These are phyloP conservation scores for Hymenoscyphus fraxineus DNA, from an alignment of 2,329 filamentous ascomycete species.

Conservation along the genomic window DNA sequence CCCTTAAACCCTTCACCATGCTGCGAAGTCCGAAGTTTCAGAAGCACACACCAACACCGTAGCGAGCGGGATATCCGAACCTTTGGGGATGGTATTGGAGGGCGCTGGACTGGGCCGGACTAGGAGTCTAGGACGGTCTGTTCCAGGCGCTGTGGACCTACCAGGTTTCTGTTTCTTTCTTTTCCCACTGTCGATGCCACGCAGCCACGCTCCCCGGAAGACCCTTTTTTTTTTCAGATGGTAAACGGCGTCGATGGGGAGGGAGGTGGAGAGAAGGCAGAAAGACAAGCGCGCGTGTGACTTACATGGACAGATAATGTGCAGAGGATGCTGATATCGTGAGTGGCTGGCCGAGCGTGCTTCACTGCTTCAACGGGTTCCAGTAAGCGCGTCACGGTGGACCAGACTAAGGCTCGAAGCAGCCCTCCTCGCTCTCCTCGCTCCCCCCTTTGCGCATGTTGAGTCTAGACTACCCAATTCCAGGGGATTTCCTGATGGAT, in stretches of 20 bases:
- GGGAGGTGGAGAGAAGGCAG: not conserved
- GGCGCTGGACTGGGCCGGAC: no score
- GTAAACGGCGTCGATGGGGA: not conserved
- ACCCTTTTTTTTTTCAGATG: not conserved
- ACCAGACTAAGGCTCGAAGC: not conserved
- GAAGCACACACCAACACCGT: not conserved
- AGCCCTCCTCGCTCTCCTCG: not conserved
- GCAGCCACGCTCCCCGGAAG: not conserved
- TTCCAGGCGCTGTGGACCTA: not conserved
- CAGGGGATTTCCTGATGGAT: not conserved
- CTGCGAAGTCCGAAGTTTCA: not conserved
- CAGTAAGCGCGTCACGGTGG: not conserved
- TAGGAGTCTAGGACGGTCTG: not conserved
- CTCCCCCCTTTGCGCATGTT: not conserved
- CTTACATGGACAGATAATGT: not conserved
- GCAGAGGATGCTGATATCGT: not conserved
- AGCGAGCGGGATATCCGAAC: not conserved
- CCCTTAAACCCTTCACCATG: not conserved
- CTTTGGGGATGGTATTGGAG: not conserved
- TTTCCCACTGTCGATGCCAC: not conserved
- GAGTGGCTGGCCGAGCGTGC: not conserved
- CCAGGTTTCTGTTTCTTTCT: not conserved
- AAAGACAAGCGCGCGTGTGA: constrained; percentile 2
- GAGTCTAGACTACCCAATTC: not conserved
- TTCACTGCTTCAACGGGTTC: not conserved